A percentile compares a stretch with the other conserved stretches of the same genome.
phyloP scores from a whole-genome alignment of 768 basidiomycete species.

The Suillus placidus region DNA sequence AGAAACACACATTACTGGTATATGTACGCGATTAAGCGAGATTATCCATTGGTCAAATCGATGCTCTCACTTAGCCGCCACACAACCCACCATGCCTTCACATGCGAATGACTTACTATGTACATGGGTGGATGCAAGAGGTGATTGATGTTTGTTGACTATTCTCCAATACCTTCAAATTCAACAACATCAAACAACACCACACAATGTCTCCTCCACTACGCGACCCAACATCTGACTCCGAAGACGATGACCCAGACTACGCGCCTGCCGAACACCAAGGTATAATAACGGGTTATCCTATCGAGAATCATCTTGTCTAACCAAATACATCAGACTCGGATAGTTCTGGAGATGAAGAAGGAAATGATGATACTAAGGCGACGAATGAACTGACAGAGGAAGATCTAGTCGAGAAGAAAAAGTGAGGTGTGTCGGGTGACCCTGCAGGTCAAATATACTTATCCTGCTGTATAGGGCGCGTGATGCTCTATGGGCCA shows the following conservation, averaged over 20 bases:
- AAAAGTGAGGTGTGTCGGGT: conserved; percentile 40
- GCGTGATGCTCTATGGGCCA: conserved; percentile 67
- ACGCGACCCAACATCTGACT: conserved; percentile 48
- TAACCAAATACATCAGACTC: conserved; percentile 32
- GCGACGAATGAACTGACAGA: conserved; percentile 26
- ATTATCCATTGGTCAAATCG: not conserved
- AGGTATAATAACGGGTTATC: conserved; percentile 26
- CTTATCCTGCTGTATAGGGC: conserved; percentile 40
- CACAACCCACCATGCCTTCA: not conserved
- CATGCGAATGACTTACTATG: too few species aligned
- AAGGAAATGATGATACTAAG: conserved; percentile 37
- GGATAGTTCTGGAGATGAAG: conserved; percentile 43
- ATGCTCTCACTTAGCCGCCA: not conserved
- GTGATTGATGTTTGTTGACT: not conserved
- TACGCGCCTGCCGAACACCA: conserved; percentile 59
- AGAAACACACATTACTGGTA: not conserved
- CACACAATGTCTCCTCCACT: conserved; percentile 20
- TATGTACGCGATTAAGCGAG: not conserved
- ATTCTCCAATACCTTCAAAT: conserved; percentile 23
- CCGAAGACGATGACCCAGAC: conserved; percentile 66
- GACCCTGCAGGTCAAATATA: conserved; percentile 11
- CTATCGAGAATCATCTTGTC: conserved; percentile 2
- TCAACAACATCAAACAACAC: conserved; percentile 33
- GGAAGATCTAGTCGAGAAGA: conserved; percentile 44
- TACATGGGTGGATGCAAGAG: too few species aligned